These are phyloP conservation scores for Rhizopogon roseolus DNA, from an alignment of 768 basidiomycete species.

Conservation along the genomic window DNA sequence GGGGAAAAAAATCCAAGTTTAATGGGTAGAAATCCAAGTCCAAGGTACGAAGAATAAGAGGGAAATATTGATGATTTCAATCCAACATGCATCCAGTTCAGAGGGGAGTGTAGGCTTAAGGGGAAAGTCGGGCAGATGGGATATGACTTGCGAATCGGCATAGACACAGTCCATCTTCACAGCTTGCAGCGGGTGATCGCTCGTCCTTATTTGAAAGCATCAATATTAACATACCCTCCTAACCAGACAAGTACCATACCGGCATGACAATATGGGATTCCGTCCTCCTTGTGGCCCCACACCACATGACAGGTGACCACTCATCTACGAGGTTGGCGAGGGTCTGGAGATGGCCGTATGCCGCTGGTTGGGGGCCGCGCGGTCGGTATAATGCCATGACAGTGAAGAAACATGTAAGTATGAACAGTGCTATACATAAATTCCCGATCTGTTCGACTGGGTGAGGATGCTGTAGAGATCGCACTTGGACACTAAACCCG, in stretches of 20 bases:
- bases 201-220: constrained; percentile 13
- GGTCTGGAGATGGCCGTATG: constrained; percentile 30
- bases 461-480: neutral
- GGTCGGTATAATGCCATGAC: constrained; percentile 11
- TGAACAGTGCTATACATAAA: constrained; percentile 13
- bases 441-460: constrained; percentile 18
- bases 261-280: constrained; percentile 7
- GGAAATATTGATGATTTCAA: too few relatives aligned
- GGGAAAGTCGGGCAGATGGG: too few relatives aligned
- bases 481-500: neutral
- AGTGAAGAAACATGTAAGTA: constrained; percentile 11
- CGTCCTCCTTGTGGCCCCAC: constrained; percentile 16
- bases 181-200: constrained; percentile 12
- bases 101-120: too few relatives aligned
- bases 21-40: too few relatives aligned
- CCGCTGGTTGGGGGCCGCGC: constrained; percentile 22
- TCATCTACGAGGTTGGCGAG: constrained; percentile 18
- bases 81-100: too few relatives aligned
- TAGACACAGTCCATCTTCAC: constrained; percentile 17
- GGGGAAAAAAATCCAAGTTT: too few relatives aligned
- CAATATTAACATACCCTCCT: neutral
- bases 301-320: constrained; percentile 26
- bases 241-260: constrained; percentile 7
- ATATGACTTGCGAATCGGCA: neutral
- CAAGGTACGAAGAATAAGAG: too few relatives aligned